Evolutionary conservation across 371 early-diverging fungal genomes (phyloP), one percentile per base, ranked within the genome.

Genomic region (Umbelopsis sp.): DNA sequence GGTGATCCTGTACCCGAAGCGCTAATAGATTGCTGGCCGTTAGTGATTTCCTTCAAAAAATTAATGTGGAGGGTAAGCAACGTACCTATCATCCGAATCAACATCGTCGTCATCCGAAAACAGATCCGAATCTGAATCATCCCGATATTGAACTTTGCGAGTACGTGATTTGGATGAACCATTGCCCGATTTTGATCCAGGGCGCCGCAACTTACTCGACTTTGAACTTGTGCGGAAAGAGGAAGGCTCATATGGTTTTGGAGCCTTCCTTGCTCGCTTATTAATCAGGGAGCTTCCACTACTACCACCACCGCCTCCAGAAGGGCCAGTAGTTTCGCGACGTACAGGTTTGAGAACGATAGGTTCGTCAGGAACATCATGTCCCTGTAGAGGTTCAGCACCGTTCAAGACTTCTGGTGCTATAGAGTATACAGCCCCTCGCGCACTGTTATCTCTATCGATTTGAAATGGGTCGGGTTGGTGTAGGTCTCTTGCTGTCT

Each of bases 401-500:
- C 80, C 80, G 62, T 79, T 79, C 37, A 84, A 16, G 0, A 81
- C 76, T 18, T 67, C 70, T 22, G 80, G 75, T 11, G 84, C 70
- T 63, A 84, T 80, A 20, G 76, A 79, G 69, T 84, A 84, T 45
- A 75, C 75, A 18, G 84, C 77, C 53, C 80, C 79, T 37, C 80
- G 75, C 12, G 79, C 79, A 25, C 73, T 63, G 37, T 71, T 76
- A 51, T 80, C 78, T 46, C 75, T 80, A 20, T 79, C 74, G 53
- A 84, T 84, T 24, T 69, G 68, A 53, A 84, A 84, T 11, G 84
- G 84, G 73, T 84, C 84, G 14, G 79, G 70, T 16, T 77, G 38
- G 11, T 74, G 69, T 10, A 79, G 66, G 63, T 80, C 79, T 68
- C 84, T 72, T 2, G 82, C 81, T 10, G 73, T 71, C 67, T 77